phyloP scores from a whole-genome alignment of 352 stramenopile species.

The Phytophthora vignae region DNA sequence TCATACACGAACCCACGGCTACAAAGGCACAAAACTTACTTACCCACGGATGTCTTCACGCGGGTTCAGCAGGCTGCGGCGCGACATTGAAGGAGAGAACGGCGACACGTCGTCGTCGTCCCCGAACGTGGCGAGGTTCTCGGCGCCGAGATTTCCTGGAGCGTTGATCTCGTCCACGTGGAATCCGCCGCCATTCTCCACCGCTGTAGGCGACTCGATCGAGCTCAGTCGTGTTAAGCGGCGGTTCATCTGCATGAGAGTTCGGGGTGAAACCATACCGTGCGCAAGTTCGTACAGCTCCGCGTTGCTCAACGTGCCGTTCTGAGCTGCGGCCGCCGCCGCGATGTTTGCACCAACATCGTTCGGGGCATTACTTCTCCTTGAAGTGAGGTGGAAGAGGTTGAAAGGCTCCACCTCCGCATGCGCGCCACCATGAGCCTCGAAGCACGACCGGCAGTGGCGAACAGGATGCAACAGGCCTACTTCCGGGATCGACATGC shows the following conservation, averaged over 20 bases:
- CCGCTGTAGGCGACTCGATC: conserved; percentile 77
- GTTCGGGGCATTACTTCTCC: conserved; percentile 17
- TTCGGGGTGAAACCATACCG: conserved; percentile 76
- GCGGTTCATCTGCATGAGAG: conserved; percentile 71
- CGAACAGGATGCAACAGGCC: conserved; percentile 80
- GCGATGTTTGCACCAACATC: conserved; percentile 20
- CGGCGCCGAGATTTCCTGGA: conserved; percentile 38
- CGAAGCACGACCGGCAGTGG: conserved; percentile 83
- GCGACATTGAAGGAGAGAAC: conserved; percentile 40
- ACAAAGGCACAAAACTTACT: neutral
- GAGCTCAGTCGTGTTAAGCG: conserved; percentile 71
- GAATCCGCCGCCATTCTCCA: conserved; percentile 33
- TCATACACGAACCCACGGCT: neutral
- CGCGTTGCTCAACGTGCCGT: conserved; percentile 61
- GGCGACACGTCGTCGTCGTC: conserved; percentile 47
- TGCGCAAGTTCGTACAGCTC: conserved; percentile 86
- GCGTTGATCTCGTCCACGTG: conserved; percentile 61
- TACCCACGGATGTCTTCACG: conserved; percentile 57
- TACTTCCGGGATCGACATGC: conserved; percentile 84
- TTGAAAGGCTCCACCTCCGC: conserved; percentile 74
- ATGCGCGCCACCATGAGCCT: conserved; percentile 68
- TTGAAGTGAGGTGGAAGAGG: conserved; percentile 52
- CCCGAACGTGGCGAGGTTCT: conserved; percentile 37
- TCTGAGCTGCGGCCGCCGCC: conserved; percentile 21
- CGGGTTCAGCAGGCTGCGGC: conserved; percentile 50